phyloP scores from a whole-genome alignment of 768 basidiomycete species.

The Xanthoconium stramineum region DNA sequence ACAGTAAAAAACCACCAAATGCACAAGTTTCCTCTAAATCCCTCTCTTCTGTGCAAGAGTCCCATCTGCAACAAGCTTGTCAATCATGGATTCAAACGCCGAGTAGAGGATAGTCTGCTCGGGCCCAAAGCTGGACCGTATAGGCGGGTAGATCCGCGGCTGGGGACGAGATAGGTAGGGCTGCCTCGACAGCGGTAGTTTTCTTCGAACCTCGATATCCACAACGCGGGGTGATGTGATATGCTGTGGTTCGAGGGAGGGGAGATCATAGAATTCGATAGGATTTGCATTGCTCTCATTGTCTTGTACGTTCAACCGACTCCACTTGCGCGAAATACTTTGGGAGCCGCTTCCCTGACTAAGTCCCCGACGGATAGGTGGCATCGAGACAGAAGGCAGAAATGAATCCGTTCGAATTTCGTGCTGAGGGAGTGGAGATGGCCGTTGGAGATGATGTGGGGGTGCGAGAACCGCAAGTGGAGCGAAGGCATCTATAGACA shows the following conservation, averaged over 20 bases:
- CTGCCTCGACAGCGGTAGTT: not conserved
- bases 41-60: constrained; percentile 4
- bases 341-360: constrained; percentile 15
- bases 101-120: constrained; percentile 21
- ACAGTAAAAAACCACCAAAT: not conserved
- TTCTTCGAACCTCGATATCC: constrained; percentile 15
- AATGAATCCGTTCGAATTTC: not conserved
- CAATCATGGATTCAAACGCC: constrained; percentile 24
- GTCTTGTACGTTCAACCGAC: constrained; percentile 25
- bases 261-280: constrained; percentile 25
- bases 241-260: not conserved
- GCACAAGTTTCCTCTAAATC: not conserved
- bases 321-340: constrained; percentile 31
- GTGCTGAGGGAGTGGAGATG: constrained; percentile 13
- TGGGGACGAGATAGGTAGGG: constrained; percentile 25
- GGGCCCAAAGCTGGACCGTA: constrained; percentile 2
- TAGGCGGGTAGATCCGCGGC: constrained; percentile 13
- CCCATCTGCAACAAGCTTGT: constrained; percentile 18
- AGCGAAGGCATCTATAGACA: constrained; percentile 15
- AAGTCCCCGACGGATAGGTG: constrained; percentile 2
- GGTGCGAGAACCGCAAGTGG: constrained; percentile 17
- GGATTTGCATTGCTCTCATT: constrained; percentile 12
- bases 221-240: not conserved
- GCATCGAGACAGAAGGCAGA: constrained; percentile 8
- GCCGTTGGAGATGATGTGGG: constrained; percentile 18